Percentiles rank a stretch among this genome's conserved stretches.
Conservation (phyloP, 225 moss, liverwort and hornwort genomes). For the Asterella californica region DNA sequence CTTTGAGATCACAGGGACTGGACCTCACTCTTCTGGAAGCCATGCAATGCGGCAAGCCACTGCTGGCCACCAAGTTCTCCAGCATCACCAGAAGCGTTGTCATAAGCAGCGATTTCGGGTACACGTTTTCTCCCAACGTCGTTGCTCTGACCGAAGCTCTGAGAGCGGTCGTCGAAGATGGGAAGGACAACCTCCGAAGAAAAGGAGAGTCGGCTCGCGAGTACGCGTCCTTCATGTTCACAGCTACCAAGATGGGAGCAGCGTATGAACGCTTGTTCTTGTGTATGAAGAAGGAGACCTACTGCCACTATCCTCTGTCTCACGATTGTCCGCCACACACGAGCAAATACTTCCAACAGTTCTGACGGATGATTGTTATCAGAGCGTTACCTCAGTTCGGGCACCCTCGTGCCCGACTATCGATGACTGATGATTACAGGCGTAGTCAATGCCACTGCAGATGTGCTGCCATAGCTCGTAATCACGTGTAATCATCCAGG, state of each 20-base stretch:
- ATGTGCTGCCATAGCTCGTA: too few relatives aligned
- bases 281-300: constrained; percentile 62
- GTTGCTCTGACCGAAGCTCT: constrained; percentile 53
- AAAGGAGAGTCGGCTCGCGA: constrained; percentile 66
- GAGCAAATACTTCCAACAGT: too few relatives aligned
- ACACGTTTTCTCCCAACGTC: constrained; percentile 92
- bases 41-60: constrained; percentile 95
- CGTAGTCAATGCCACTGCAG: too few relatives aligned
- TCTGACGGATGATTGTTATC: too few relatives aligned
- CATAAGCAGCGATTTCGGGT: constrained; percentile 63
- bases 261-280: constrained; percentile 93
- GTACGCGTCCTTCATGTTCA: constrained; percentile 76
- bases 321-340: constrained; percentile 45
- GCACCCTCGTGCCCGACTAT: too few relatives aligned
- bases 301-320: constrained; percentile 72
- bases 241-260: constrained; percentile 85
- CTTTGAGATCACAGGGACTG: constrained; percentile 85
- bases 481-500: too few relatives aligned
- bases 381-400: too few relatives aligned
- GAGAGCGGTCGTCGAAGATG: constrained; percentile 56
- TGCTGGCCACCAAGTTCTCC: constrained; percentile 91
- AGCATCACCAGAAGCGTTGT: constrained; percentile 92
- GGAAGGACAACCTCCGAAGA: constrained; percentile 39
- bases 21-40: constrained; percentile 94
- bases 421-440: too few relatives aligned